Conservation (phyloP, 164 flowering plant species). For the Magnolia changhungtana region DNA sequence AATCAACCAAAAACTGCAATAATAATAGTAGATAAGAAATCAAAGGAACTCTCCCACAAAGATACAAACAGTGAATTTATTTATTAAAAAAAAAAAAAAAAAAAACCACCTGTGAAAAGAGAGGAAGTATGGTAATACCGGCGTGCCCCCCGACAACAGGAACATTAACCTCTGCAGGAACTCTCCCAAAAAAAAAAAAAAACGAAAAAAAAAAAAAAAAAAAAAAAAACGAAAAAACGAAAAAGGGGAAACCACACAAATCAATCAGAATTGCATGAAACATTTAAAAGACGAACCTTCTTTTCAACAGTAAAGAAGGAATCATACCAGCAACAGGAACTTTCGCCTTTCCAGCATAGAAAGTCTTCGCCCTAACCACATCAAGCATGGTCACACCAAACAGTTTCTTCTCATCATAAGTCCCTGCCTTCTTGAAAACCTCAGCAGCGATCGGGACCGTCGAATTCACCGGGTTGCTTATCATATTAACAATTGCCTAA, state of each 20-base stretch:
- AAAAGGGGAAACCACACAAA: not conserved
- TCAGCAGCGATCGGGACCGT: conserved; percentile 98
- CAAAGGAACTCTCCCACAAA: not conserved
- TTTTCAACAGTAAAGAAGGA: not conserved
- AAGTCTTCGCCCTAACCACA: conserved; percentile 92
- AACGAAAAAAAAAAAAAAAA: not conserved
- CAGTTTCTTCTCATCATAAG: conserved; percentile 74
- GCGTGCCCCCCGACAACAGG: conserved; percentile 99
- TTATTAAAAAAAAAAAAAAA: not conserved
- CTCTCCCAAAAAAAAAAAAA: not conserved
- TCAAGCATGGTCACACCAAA: conserved; percentile 97
- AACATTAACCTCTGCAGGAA: conserved; percentile 73
- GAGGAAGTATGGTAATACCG: conserved; percentile 91
- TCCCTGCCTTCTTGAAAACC: conserved; percentile 88
- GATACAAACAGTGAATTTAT: not conserved
- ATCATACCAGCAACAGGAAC: conserved; percentile 40
- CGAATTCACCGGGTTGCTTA: conserved; percentile 97
- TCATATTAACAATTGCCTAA: conserved; percentile 91
- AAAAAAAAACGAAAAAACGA: not conserved
- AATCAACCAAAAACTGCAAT: not conserved
- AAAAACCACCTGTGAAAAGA: conserved; percentile 74
- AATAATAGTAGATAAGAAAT: not conserved
- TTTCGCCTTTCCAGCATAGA: conserved; percentile 89
- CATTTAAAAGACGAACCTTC: conserved; percentile 5
- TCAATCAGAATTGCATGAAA: not conserved